Conservation (phyloP, 345 rosid species). For the Melaleuca quinquenervia region DNA sequence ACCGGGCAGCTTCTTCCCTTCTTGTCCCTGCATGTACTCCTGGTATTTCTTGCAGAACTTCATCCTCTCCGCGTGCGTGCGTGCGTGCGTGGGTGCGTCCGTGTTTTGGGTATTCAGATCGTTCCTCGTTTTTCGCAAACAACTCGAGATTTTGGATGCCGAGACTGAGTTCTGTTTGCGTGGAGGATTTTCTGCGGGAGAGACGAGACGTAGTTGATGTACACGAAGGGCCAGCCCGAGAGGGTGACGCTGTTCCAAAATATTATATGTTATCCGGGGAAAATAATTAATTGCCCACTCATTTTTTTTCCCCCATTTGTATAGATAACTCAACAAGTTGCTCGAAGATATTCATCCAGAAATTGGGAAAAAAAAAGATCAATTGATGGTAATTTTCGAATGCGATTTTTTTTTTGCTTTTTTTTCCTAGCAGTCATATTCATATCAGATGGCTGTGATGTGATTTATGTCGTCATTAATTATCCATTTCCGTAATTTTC, state of each 20-base stretch:
- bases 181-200: neutral
- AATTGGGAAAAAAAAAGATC: too few species aligned
- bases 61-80: conserved; percentile 17
- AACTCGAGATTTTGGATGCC: neutral
- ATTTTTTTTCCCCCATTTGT: too few species aligned
- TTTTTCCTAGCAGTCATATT: too few species aligned
- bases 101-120: neutral
- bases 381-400: too few species aligned
- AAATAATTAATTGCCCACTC: too few species aligned
- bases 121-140: neutral
- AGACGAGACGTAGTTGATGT: neutral
- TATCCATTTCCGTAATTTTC: too few species aligned
- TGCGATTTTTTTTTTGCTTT: too few species aligned
- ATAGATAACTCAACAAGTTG: too few species aligned
- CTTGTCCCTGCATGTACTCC: conserved; percentile 66
- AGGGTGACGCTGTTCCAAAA: neutral
- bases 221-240: neutral
- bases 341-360: too few species aligned
- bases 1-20: conserved; percentile 52
- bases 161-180: neutral
- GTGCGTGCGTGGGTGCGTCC: neutral
- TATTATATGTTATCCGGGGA: too few species aligned
- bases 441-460: too few species aligned
- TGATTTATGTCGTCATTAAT: too few species aligned
- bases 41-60: conserved; percentile 88